Percentiles rank a stretch among this genome's conserved stretches.
These are phyloP conservation scores for Corymbia citriodora DNA, from an alignment of 441 rosid genomes.

Conservation along the genomic window DNA sequence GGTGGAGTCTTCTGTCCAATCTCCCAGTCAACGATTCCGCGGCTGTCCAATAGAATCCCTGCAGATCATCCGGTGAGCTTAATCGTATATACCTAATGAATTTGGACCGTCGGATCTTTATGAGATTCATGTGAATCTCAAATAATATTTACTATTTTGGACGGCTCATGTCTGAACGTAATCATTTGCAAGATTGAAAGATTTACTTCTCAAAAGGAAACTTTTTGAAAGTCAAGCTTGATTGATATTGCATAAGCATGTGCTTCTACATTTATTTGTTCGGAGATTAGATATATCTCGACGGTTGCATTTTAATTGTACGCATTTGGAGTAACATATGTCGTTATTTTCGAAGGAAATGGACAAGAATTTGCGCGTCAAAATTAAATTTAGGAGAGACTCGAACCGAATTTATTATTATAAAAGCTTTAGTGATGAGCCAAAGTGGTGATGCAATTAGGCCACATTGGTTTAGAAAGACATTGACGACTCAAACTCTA, in stretches of 20 bases:
- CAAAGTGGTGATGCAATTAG: neutral
- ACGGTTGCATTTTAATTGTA: neutral
- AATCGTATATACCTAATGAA: neutral
- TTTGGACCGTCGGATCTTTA: neutral
- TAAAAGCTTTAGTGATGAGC: neutral
- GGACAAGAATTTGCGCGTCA: neutral
- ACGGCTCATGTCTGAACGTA: too few species aligned
- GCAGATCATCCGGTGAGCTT: neutral
- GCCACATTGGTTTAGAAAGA: neutral
- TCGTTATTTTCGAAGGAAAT: rapidly evolving
- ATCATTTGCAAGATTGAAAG: too few species aligned
- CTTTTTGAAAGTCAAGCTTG: neutral
- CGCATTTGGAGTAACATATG: rapidly evolving
- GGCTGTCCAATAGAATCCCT: too few species aligned
- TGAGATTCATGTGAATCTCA: rapidly evolving
- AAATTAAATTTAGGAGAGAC: neutral
- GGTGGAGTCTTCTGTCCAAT: neutral
- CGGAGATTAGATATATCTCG: neutral
- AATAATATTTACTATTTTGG: neutral
- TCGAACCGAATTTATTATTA: rapidly evolving
- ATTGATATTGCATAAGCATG: rapidly evolving
- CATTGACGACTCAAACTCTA: neutral
- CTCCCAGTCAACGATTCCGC: neutral
- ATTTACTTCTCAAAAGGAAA: too few species aligned
- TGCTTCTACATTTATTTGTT: neutral